These are phyloP conservation scores for Sphaerobolus stellatus DNA, from an alignment of 1,284 basidiomycete genomes.

Conservation along the genomic window DNA sequence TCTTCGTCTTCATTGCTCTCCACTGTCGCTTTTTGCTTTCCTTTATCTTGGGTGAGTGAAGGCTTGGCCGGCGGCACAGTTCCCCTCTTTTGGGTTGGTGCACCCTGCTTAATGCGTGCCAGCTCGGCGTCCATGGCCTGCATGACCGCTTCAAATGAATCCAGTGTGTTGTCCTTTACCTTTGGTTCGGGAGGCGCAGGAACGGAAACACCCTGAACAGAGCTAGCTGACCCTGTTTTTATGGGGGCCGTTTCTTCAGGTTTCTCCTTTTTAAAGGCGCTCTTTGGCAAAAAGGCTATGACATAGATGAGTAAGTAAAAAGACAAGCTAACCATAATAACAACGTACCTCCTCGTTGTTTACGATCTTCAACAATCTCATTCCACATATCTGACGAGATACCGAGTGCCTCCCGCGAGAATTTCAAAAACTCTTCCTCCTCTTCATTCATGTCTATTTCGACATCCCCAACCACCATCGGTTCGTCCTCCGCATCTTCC, in stretches of 20 bases:
- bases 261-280: constrained; percentile 27
- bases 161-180: constrained; percentile 60
- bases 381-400: constrained; percentile 83
- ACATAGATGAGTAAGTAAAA: background rate
- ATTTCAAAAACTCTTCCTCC: constrained; percentile 89
- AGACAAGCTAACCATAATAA: no score
- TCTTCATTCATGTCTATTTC: constrained; percentile 89
- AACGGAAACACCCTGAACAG: no score
- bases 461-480: constrained; percentile 76
- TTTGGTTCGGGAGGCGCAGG: background rate
- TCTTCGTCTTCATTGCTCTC: constrained; percentile 36
- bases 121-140: constrained; percentile 89
- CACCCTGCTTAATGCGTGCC: constrained; percentile 29
- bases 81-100: background rate
- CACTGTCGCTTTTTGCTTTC: constrained; percentile 36
- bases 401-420: constrained; percentile 85
- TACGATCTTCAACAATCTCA: constrained; percentile 74
- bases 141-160: constrained; percentile 95
- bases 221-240: no score
- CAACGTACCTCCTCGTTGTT: constrained; percentile 69
- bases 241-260: constrained; percentile 14
- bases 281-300: constrained; percentile 68
- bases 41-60: constrained; percentile 9
- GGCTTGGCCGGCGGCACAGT: constrained; percentile 3
- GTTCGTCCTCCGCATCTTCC: constrained; percentile 63